Evolutionary conservation across 2,329 filamentous ascomycete species (phyloP), one percentile per base, ranked within the genome.

Genomic region (Colletotrichum brevisporum): DNA sequence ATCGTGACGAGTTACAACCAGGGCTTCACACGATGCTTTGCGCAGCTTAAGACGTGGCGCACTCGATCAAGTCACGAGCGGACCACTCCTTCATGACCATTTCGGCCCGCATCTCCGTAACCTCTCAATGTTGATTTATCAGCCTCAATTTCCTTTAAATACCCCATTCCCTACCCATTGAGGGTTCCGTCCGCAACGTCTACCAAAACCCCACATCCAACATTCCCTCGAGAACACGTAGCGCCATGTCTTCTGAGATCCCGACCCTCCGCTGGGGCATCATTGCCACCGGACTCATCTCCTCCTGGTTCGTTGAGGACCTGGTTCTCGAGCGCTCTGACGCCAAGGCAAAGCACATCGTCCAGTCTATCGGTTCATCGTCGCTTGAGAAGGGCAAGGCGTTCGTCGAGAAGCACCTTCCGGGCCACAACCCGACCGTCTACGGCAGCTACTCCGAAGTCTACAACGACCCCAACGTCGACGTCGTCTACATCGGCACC

Each of bases 401-500:
- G 2, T 85, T 85, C 70, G 79, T 78, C 15, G 72, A 76, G 13
- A 81, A 79, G 67, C 71, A 78, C 58, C 71, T 76, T 18, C 52
- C 67, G 8, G 71, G 73, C 4, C 70, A 73, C 55, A 63, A 72
- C 26, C 65, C 70, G 5, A 80, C 81, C 6, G 63, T 83, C 13
- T 83, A 83, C 45, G 79, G 76, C 4, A 79, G 75, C 66, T 84
- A 85, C 61, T 71, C 76, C 0, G 76, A 81, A 27, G 77, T 83
- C 8, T 84, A 83, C 70, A 71, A 73, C 26, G 81, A 84, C 63
- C 76, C 80, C 0, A 69, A 78, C 5, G 82, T 85, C 36, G 83
- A 85, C 63, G 78, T 82, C n/a, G 75, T 85, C 54, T 85, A 85
- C 71, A 81, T 85, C 47, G 83, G 82, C 39, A 83, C 80, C 5